Percentiles rank a stretch among this genome's conserved stretches.
phyloP scores from a whole-genome alignment of 148 eudicot genomes.

The Mesembryanthemum crystallinum region DNA sequence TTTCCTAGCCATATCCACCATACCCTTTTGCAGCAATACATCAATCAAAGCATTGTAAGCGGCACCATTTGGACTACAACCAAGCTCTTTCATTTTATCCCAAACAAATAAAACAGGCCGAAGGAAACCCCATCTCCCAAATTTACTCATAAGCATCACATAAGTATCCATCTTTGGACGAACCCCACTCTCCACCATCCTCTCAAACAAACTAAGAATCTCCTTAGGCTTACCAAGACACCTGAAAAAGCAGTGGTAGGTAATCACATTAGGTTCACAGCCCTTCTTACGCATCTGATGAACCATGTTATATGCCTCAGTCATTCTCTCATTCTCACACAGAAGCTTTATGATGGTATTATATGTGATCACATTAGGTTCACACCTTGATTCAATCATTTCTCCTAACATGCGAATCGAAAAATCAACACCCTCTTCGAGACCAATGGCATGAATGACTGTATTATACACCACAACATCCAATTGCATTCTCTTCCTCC shows the following conservation, averaged over 20 bases:
- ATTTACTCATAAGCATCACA: constrained; percentile 92
- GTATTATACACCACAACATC: constrained; percentile 89
- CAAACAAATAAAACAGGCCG: constrained; percentile 73
- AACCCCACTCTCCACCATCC: constrained; percentile 70
- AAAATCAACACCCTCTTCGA: constrained; percentile 81
- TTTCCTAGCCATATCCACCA: constrained; percentile 79
- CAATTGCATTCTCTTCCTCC: constrained; percentile 63
- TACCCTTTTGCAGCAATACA: constrained; percentile 83
- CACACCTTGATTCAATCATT: constrained; percentile 68
- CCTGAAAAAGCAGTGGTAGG: constrained; percentile 67
- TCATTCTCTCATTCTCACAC: constrained; percentile 72
- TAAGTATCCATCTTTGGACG: constrained; percentile 73
- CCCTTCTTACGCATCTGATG: constrained; percentile 57
- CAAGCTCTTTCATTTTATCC: constrained; percentile 82
- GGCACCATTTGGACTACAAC: constrained; percentile 77
- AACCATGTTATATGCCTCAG: constrained; percentile 64
- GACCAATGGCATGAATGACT: constrained; percentile 66
- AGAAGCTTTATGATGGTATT: constrained; percentile 78
- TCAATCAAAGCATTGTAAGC: constrained; percentile 93
- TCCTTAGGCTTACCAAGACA: constrained; percentile 79
- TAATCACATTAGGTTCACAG: constrained; percentile 64
- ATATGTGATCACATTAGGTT: constrained; percentile 71
- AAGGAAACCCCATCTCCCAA: constrained; percentile 94
- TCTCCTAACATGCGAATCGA: constrained; percentile 59
- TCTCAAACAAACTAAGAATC: constrained; percentile 66